Evolutionary conservation across 1,284 basidiomycete genomes (phyloP).

Genomic region (Moniliella sp.): DNA sequence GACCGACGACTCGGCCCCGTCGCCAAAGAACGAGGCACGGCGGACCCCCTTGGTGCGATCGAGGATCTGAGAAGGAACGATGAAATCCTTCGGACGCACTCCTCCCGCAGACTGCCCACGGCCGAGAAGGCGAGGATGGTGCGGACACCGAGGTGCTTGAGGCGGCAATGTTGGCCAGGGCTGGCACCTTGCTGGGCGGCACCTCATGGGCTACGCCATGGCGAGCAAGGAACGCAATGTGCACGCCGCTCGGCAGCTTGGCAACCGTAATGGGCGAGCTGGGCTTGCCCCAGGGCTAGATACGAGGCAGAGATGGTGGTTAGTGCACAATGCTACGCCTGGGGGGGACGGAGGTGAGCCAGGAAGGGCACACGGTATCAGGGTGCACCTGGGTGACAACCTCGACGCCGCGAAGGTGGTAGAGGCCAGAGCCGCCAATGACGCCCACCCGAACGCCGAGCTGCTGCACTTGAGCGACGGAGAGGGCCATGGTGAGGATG

Average conservation of each 20-base stretch:
- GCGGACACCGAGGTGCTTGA: constrained; percentile 73
- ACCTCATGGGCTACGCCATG: constrained; percentile 57
- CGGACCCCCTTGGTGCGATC: constrained; percentile 84
- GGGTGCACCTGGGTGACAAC: constrained; percentile 19
- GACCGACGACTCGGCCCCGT: constrained; percentile 42
- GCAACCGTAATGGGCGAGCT: constrained; percentile 77
- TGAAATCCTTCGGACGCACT: constrained; percentile 58
- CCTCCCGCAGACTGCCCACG: constrained; percentile 83
- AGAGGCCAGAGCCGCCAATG: constrained; percentile 28
- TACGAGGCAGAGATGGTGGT: background rate
- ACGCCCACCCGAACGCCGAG: constrained; percentile 23
- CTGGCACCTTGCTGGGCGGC: constrained; percentile 38
- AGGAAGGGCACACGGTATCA: constrained; percentile 16
- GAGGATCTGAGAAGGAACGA: constrained; percentile 76
- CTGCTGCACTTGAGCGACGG: no score
- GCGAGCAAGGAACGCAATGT: constrained; percentile 72
- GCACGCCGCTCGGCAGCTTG: constrained; percentile 50
- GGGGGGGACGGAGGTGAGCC: no score
- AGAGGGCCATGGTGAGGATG: no score
- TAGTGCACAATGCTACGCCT: no score
- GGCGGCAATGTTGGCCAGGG: constrained; percentile 79
- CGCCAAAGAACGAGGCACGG: constrained; percentile 63
- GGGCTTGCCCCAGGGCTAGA: constrained; percentile 74
- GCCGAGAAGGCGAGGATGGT: constrained; percentile 82
- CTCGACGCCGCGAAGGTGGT: constrained; percentile 26